Evolutionary conservation across 345 rosid species (phyloP).

Genomic region (Sisymbrium irio): DNA sequence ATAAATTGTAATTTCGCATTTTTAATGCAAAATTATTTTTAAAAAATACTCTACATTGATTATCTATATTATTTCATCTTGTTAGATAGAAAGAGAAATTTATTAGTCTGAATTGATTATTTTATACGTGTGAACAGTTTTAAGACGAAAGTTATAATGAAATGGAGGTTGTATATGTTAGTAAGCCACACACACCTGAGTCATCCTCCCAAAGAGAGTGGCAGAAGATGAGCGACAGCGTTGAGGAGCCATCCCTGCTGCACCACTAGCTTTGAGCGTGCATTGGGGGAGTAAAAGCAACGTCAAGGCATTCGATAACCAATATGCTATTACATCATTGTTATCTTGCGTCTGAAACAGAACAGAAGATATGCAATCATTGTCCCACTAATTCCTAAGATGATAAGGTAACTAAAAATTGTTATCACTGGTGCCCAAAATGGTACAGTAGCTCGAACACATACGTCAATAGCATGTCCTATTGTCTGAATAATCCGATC

Average conservation of each 20-base stretch:
- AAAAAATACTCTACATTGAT: too few relatives aligned
- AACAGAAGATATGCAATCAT: neutral
- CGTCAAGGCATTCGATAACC: conserved; percentile 93
- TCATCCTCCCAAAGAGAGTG: conserved; percentile 90
- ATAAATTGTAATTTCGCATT: too few relatives aligned
- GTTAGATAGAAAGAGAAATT: too few relatives aligned
- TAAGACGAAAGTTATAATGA: too few relatives aligned
- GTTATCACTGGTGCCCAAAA: neutral
- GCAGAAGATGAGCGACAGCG: conserved; percentile 90
- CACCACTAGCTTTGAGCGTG: conserved; percentile 90
- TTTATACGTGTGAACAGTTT: too few relatives aligned
- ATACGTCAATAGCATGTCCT: conserved; percentile 84
- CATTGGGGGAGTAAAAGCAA: conserved; percentile 83
- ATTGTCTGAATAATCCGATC: conserved; percentile 87
- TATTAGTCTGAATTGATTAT: neutral
- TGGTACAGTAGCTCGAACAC: neutral
- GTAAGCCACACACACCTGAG: conserved; percentile 46
- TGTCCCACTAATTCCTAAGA: too few relatives aligned
- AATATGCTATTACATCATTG: conserved; percentile 70
- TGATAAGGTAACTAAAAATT: too few relatives aligned
- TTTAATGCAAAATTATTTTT: too few relatives aligned
- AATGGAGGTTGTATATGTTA: neutral
- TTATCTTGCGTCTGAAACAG: conserved; percentile 67
- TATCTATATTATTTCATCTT: neutral
- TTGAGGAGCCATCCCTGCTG: conserved; percentile 94